Conservation (phyloP, 768 basidiomycete genomes). For the Trametes gibbosa region DNA sequence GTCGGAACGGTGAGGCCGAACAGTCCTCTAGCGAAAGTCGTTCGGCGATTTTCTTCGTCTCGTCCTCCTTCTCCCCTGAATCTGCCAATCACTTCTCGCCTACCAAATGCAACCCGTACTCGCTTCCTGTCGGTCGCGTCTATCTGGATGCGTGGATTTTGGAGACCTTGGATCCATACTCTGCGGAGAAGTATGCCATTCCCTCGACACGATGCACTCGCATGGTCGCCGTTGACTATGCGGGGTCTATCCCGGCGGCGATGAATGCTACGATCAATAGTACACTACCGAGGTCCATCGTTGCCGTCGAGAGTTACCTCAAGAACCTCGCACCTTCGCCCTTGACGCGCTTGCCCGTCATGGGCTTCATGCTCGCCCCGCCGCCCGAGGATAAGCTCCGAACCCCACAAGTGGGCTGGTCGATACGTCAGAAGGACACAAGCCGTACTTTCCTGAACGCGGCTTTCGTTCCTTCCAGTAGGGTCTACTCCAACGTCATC, state of each 20-base stretch:
- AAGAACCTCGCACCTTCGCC: slow-evolving; percentile 66
- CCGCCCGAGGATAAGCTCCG: slow-evolving; percentile 46
- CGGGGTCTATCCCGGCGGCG: slow-evolving; percentile 79
- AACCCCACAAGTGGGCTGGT: slow-evolving; percentile 48
- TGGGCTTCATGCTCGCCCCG: slow-evolving; percentile 57
- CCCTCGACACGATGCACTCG: slow-evolving; percentile 89
- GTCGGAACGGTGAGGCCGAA: slow-evolving; percentile 40
- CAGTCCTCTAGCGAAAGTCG: slow-evolving; percentile 31
- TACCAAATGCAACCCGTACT: slow-evolving; percentile 72
- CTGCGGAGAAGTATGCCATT: slow-evolving; percentile 89
- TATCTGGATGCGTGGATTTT: slow-evolving; percentile 94
- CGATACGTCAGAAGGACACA: slow-evolving; percentile 57
- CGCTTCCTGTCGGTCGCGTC: slow-evolving; percentile 73
- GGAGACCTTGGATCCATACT: slow-evolving; percentile 95
- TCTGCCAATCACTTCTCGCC: slow-evolving; percentile 53
- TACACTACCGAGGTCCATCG: slow-evolving; percentile 66
- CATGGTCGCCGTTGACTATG: slow-evolving; percentile 82
- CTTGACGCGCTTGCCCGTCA: slow-evolving; percentile 63
- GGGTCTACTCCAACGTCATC: slow-evolving; percentile 50
- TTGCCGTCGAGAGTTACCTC: slow-evolving; percentile 71
- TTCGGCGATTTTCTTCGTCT: slow-evolving; percentile 77
- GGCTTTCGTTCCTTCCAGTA: slow-evolving; percentile 48
- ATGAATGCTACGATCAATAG: slow-evolving; percentile 86
- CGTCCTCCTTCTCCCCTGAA: slow-evolving; percentile 76
- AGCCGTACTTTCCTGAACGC: slow-evolving; percentile 54